Base-by-base conservation (phyloP, 768 basidiomycete genomes). In the Lactarius vividus region DNA sequence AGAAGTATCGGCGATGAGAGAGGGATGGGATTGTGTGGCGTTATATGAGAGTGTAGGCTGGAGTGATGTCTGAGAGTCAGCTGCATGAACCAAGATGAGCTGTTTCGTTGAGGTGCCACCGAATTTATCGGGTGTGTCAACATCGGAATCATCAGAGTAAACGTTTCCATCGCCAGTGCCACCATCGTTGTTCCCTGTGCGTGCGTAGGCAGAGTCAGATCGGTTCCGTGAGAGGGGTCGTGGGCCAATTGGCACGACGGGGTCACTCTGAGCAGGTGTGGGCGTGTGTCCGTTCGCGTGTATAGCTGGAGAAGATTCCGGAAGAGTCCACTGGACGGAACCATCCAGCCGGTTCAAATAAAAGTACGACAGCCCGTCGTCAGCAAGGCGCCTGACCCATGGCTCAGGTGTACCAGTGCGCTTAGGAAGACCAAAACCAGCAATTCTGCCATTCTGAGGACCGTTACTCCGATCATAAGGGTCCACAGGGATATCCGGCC, bases 331-430 rank as follows among this genome's bases (percentile, higher is more conserved):
- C 62, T 84, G 85, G 18, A 87, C 79, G 60, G 84, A 77, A 16
- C 89, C 88, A 65, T 87, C 88, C 28, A 82, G 72, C 68, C 82
- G 86, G 79, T 96, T 95, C 74, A 82, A 74, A 75, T 91, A 95
- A 72, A 85, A 92, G 74, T 90, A 92, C 3, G 89, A 85, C 77
- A 85, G 79, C 40, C 92, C 92, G 70, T 95, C 93, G 72, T 94
- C 92, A 28, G 89, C 89, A 54, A 93, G 80, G 62, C 85, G 85
- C 71, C 84, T 85, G 26, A 87, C 78, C 94, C 94, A 96, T n/a
- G 88, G 89, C 70, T 92, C 89, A 23, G 91, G 88, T 5, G 85
- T 86, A 16, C 84, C 81, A 20, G 83, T 82, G 31, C 83, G 82
- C 57, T 80, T 83, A 23, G 79, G 82, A 35, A 88, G 72, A 46